Evolutionary conservation across 1,139 yeast genomes (phyloP).

Genomic region (Candida sp.): DNA sequence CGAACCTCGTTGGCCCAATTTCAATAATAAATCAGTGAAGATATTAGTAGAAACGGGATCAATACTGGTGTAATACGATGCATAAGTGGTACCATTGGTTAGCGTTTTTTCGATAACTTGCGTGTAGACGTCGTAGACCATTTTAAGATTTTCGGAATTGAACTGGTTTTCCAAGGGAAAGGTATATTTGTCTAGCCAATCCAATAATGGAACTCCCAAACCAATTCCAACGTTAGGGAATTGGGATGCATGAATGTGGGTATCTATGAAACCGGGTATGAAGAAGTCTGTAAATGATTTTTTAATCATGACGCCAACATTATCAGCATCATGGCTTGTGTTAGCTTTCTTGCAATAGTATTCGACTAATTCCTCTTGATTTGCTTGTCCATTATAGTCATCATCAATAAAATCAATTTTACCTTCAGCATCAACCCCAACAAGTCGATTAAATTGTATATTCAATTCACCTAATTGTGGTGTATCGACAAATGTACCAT

Average conservation of each 20-base stretch:
- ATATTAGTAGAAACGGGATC: conserved; percentile 72
- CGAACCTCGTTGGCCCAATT: conserved; percentile 79
- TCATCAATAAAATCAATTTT: conserved; percentile 26
- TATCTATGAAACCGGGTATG: conserved; percentile 92
- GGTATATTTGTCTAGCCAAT: conserved; percentile 86
- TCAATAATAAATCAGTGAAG: conserved; percentile 68
- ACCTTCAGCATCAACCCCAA: conserved; percentile 32
- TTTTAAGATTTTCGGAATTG: conserved; percentile 31
- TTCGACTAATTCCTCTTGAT: conserved; percentile 7
- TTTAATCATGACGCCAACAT: conserved; percentile 15
- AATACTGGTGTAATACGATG: conserved; percentile 86
- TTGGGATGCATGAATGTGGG: conserved; percentile 97
- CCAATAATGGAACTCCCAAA: conserved; percentile 78
- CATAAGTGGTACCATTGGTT: conserved; percentile 83
- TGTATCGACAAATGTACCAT: conserved; percentile 38
- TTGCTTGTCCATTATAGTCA: conserved; percentile 8
- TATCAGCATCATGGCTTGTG: neutral
- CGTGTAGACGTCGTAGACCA: conserved; percentile 61
- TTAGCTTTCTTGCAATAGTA: neutral
- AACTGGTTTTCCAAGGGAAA: conserved; percentile 75
- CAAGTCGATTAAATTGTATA: conserved; percentile 24
- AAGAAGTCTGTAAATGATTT: conserved; percentile 48
- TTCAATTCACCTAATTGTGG: conserved; percentile 26
- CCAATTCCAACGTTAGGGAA: conserved; percentile 94
- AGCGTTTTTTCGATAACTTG: conserved; percentile 68